Percentiles rank a stretch among this genome's conserved stretches.
phyloP scores from a whole-genome alignment of 768 basidiomycete genomes.

The Tubosaeta sp. region DNA sequence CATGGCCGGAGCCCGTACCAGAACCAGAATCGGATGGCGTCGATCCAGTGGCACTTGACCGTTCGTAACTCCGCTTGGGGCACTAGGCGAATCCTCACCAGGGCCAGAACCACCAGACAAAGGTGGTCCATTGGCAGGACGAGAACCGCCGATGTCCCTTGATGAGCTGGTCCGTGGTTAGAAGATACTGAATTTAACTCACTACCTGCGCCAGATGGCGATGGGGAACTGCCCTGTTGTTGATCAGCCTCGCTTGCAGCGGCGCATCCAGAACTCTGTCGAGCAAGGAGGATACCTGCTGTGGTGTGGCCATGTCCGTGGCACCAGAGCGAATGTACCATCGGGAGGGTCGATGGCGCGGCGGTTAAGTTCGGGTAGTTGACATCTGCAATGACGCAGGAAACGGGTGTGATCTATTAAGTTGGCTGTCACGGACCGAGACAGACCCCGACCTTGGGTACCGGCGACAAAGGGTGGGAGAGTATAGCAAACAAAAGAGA shows the following conservation, averaged over 20 bases:
- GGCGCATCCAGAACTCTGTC: conserved; percentile 20
- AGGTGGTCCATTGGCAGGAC: neutral
- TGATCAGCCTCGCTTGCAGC: neutral
- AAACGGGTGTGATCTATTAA: conserved; percentile 7
- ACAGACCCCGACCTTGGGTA: conserved; percentile 4
- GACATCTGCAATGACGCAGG: conserved; percentile 28
- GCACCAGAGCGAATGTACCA: conserved; percentile 27
- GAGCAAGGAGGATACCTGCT: conserved; percentile 18
- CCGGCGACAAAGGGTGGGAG: conserved; percentile 17
- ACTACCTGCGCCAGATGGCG: neutral
- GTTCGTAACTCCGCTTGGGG: neutral
- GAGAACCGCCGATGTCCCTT: neutral
- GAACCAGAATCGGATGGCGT: neutral
- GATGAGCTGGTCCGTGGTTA: neutral
- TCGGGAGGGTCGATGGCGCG: conserved; percentile 17
- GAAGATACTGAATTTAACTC: neutral
- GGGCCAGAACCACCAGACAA: neutral
- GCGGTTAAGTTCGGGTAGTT: conserved; percentile 22
- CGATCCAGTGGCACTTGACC: too few species aligned
- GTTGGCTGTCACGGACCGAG: neutral
- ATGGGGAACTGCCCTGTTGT: neutral
- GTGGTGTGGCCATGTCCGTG: conserved; percentile 13
- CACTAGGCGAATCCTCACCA: too few species aligned
- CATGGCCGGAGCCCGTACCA: neutral
- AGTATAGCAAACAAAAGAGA: conserved; percentile 13